Base-by-base conservation (phyloP, 257 asterid genomes). In the Petunia secreta region DNA sequence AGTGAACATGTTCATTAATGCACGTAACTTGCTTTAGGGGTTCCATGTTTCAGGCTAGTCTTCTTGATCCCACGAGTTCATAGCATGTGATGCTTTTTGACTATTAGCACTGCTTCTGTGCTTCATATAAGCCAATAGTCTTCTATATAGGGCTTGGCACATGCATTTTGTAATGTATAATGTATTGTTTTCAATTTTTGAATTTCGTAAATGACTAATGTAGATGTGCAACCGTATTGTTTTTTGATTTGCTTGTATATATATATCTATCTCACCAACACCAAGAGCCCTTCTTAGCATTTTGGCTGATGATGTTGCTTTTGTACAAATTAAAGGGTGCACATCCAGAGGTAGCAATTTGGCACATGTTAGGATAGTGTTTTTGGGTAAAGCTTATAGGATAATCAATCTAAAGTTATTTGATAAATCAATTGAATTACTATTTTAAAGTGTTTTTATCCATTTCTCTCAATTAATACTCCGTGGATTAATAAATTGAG, bases 21-120 rank as follows among this genome's bases (percentile, higher is more conserved):
- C 74, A 40, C 74, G 52, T 39, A 65, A 65, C 74, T 65, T 65
- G 74, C 40, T 65, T 39, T 65, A 52, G 74, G 55, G 74, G 52
- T 38, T 65, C 52, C 74, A 39, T 65, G 36, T 14, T 65, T 65
- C 4, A 40, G 74, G 74, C 39, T 65, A 40, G 46, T 65, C 52
- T 65, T 65, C 1, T 15, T 9, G 36, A 65, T 65, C 74, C 74
- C 14, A 15, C 52, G 2, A 65, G 1, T 65, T 65, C 52, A 65
- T 65, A 40, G 52, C 74, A 65, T 65, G 74, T 65, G 74, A 16
- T 40, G 13, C 36, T 13, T 65, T 65, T 65, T 65, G 13, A 65
- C 74, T 65, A 13, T 40, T 40, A 40, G 1, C n/a, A 63, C n/a
- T 40, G 6, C 3, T 6, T 40, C 40, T 40, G 6, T 40, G 6